A percentile compares a stretch with the other conserved stretches of the same genome.
Conservation (phyloP, 306 rosid species). For the Acmispon strigosus region DNA sequence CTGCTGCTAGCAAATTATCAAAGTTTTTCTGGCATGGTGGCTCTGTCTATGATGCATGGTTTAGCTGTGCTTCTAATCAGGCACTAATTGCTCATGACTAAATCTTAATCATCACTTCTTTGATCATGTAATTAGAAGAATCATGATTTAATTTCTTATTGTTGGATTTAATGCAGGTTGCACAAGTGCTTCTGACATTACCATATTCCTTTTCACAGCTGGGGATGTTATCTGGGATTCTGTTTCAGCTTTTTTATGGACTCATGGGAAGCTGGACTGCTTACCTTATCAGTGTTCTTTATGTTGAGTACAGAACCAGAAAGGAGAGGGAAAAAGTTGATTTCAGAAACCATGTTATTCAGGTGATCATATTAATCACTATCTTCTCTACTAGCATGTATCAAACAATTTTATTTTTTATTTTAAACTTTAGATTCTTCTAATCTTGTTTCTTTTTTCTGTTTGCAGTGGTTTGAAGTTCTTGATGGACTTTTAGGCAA, state of each 20-base stretch:
- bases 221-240: constrained; percentile 86
- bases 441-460: background rate
- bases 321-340: constrained; percentile 95
- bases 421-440: background rate
- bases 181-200: constrained; percentile 92
- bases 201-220: constrained; percentile 97
- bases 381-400: background rate
- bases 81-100: constrained; percentile 16
- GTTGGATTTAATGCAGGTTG: constrained; percentile 54
- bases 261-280: constrained; percentile 99
- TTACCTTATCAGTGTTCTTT: constrained; percentile 84
- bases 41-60: constrained; percentile 98
- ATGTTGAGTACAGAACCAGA: constrained; percentile 93
- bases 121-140: background rate
- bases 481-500: constrained; percentile 94
- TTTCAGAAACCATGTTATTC: constrained; percentile 92
- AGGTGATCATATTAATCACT: constrained; percentile 32
- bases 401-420: background rate
- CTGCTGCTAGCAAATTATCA: constrained; percentile 50
- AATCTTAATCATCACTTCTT: background rate
- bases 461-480: constrained; percentile 92
- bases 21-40: constrained; percentile 86
- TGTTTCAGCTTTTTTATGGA: constrained; percentile 93
- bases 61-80: constrained; percentile 97
- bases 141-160: background rate